Percentiles rank a stretch among this genome's conserved stretches.
Conservation (phyloP, 2,329 filamentous ascomycete genomes). For the Diaporthe sp. region DNA sequence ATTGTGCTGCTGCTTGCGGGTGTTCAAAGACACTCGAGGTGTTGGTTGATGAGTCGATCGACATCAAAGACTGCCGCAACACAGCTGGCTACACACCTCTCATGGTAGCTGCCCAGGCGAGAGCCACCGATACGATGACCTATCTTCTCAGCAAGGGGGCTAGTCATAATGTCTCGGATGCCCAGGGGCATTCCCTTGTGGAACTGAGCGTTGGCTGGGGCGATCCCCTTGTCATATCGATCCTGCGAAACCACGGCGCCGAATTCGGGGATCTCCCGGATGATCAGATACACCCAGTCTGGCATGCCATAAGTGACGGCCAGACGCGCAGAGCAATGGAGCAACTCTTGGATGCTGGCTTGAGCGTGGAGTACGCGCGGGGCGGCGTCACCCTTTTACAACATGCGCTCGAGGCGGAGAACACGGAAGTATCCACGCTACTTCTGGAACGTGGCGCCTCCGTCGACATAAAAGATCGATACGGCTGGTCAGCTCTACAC, state of each 20-base stretch:
- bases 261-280: not conserved
- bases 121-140: not conserved
- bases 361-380: not conserved
- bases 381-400: not conserved
- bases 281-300: not conserved
- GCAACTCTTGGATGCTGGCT: not conserved
- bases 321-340: conserved; percentile 8
- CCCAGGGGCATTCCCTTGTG: not conserved
- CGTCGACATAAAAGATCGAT: not conserved
- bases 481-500: conserved; percentile 4
- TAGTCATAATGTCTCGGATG: not conserved
- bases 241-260: conserved; percentile 2
- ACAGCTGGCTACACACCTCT: not conserved
- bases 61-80: conserved; percentile 2
- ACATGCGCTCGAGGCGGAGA: not conserved
- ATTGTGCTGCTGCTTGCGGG: not conserved
- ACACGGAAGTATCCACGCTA: not conserved
- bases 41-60: not conserved
- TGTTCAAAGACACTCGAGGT: not conserved
- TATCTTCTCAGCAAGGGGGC: not conserved
- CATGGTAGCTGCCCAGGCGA: conserved; percentile 1
- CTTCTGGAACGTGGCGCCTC: conserved; percentile 1
- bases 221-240: not conserved
- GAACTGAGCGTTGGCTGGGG: conserved; percentile 3
- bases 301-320: not conserved